A percentile compares a stretch with the other conserved stretches of the same genome.
Conservation (phyloP, 129 eudicot genomes). For the Chrysanthemum lavandulifolium region DNA sequence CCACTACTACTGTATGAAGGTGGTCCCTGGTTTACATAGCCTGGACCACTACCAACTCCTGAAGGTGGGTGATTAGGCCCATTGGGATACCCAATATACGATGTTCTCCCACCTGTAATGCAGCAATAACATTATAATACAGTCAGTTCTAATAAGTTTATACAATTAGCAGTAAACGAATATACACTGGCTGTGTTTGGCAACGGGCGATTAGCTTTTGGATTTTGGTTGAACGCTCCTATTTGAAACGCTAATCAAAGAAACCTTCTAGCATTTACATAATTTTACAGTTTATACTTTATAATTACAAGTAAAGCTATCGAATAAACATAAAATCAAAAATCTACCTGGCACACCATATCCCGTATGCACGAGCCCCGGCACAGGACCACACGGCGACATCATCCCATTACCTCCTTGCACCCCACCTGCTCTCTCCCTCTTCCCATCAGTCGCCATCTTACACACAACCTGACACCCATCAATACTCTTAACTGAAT, state of each 20-base stretch:
- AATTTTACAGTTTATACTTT: too few species aligned
- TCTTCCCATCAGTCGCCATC: constrained; percentile 86
- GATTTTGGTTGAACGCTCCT: too few species aligned
- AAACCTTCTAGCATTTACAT: too few species aligned
- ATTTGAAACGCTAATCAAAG: too few species aligned
- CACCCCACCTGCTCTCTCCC: constrained; percentile 39
- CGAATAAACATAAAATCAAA: background rate
- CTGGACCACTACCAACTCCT: constrained; percentile 38
- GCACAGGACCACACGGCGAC: constrained; percentile 26
- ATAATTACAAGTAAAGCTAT: too few species aligned
- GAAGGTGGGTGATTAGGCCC: constrained; percentile 42
- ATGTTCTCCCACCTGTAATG: constrained; percentile 29
- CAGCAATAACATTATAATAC: constrained; percentile 20
- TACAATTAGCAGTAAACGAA: background rate
- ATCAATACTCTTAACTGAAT: constrained; percentile 63
- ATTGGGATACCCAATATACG: constrained; percentile 37
- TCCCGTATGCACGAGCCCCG: constrained; percentile 35
- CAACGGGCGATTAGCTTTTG: too few species aligned
- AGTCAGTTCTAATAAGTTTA: background rate
- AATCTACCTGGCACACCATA: constrained; percentile 35
- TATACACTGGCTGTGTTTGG: too few species aligned
- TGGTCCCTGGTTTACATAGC: constrained; percentile 59
- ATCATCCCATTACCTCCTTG: constrained; percentile 13
- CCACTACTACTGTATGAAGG: constrained; percentile 22
- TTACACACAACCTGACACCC: constrained; percentile 85